Base-by-base conservation (phyloP, 805 yeast species). In the Torulaspora quercuum region DNA sequence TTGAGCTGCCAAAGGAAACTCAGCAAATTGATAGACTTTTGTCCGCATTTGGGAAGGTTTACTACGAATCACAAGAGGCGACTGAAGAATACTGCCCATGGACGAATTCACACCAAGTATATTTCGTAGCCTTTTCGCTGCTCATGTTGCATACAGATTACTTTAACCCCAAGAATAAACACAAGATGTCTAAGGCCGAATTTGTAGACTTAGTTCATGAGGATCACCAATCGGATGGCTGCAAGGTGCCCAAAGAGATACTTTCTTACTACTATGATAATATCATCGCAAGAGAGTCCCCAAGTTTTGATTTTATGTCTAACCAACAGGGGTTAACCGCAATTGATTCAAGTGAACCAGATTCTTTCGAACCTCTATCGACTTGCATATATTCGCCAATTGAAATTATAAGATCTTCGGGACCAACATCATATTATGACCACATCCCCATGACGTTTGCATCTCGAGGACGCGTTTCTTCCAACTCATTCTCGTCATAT, bases 1-100 rank as follows among this genome's bases (percentile, higher is more conserved):
- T 76, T 39, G 75, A 76, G 36, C 60, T 83, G 16, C 92, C 92
- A 0, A 71, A 68, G 43, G 92, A 83, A 50, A 65, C 86, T 0
- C 90, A 82, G 53, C 89, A 83, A 51, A 82, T 83, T 33, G 90
- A 83, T 49, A 64, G 88, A 30, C 69, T 80, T 3, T 60, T 83
- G 25, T 74, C 72, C 35, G 70, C 70, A 20, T 79, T 83, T 57
- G 72, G 83, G 7, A 53, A 51, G 18, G 67, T 72, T 15, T 83
- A 76, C 55, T 68, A 67, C 41, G 52, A 59, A 18, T 69, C 46
- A 13, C 57, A 59, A 37, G 28, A 23, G 13, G 24, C 42, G 13
- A 22, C 24, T 20, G 34, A 27, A 5, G 33, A 23, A 5, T 37
- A 25, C 26, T 42, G 45, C 20, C 35, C 49, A 3, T 67, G 70